Evolutionary conservation across 2,329 filamentous ascomycete species (phyloP), one percentile per base, ranked within the genome.

Genomic region (Rhinocladiella similis): DNA sequence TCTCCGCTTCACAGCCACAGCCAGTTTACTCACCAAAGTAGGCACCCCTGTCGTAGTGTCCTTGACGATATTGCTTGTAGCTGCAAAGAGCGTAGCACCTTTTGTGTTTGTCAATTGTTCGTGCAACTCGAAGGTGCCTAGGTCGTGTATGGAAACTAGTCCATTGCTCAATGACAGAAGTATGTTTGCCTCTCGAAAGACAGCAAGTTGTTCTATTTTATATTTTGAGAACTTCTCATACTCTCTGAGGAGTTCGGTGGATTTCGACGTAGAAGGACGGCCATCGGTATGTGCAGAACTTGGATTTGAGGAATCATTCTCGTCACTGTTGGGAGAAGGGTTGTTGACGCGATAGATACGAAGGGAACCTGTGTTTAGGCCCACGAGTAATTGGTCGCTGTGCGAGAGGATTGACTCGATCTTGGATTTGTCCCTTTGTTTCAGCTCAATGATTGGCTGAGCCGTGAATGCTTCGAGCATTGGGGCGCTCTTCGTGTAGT

Each of bases 391-490:
- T 61, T 92, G 86, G 71, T 99, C 94, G 70, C 92, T 91, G 75
- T 96, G 90, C 60, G 93, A 90, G 47, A 97, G 82, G 65, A 99
- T 90, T 48, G 90, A 94, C 77, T 99, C 94, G 75, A 99, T 96
- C 80, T 89, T 94, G 64, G 90, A 95, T 80, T 95, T 97, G 84
- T 97, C 93, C 74, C 90, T 88, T 74, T 87, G 86, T 78, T 89
- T 92, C 69, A 99, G 88, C 89, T 99, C 94, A 81, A 97, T 89
- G 73, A 99, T 93, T 63, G 92, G 90, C 70, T 90, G 89, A 78
- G 94, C 92, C 67, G 89, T 96, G 77, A 99, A 99, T 71, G 94
- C 94, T 76, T 93, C 95, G 76, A 99, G 88, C 94, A 97, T 97
- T 25, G 45, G 14, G 47, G 36, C 29, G 58, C 18, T 47, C 22